phyloP scores from a whole-genome alignment of 148 eudicot species.

The Diospyros kaki region DNA sequence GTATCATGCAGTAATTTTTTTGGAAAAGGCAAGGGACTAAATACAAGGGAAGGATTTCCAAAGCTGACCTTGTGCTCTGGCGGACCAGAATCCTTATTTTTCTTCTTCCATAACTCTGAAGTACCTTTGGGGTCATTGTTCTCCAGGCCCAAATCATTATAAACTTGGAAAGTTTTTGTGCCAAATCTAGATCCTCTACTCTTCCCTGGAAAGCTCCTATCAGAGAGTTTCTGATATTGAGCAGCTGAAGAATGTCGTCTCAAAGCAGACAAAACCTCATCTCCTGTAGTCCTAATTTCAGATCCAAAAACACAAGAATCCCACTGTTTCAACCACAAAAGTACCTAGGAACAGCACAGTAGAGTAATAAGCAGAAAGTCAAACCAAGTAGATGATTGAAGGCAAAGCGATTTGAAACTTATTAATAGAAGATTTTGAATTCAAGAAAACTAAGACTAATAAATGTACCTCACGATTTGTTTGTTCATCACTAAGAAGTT shows the following conservation, averaged over 20 bases:
- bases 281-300: constrained; percentile 70
- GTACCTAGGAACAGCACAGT: constrained; percentile 48
- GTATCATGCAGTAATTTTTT: not conserved
- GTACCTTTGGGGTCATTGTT: constrained; percentile 30
- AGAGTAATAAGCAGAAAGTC: constrained; percentile 1
- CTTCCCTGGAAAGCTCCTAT: constrained; percentile 41
- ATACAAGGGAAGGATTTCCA: constrained; percentile 7
- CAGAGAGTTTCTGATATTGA: constrained; percentile 48
- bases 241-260: constrained; percentile 71
- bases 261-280: constrained; percentile 79
- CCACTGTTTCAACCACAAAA: constrained; percentile 97
- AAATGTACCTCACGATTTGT: constrained; percentile 85
- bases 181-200: constrained; percentile 33
- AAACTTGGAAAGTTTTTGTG: constrained; percentile 22
- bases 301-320: constrained; percentile 88
- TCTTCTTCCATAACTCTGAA: constrained; percentile 49
- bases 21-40: not conserved
- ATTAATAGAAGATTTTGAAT: not conserved
- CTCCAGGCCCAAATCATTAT: constrained; percentile 33
- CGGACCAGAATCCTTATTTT: constrained; percentile 45
- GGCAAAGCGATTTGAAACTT: not conserved
- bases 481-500: constrained; percentile 95
- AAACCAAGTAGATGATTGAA: constrained; percentile 7
- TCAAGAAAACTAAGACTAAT: not conserved
- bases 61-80: constrained; percentile 87